These are phyloP conservation scores for Lolium rigidum DNA, from an alignment of 176 grass and related monocot species.

Conservation along the genomic window DNA sequence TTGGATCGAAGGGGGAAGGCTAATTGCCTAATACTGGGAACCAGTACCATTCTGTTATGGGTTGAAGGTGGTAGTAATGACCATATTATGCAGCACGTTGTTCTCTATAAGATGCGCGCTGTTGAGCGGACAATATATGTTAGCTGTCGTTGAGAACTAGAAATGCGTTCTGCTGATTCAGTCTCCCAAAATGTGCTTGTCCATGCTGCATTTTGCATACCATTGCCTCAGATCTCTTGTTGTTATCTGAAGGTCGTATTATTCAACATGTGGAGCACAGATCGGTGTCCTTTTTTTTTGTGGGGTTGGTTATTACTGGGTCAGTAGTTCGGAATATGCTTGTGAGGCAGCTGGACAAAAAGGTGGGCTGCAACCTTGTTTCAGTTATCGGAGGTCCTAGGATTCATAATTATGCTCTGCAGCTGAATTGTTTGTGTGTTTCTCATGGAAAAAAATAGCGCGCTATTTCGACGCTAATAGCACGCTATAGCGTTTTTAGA, in stretches of 20 bases:
- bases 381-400: slow-evolving; percentile 13
- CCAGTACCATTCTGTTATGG: slow-evolving; percentile 28
- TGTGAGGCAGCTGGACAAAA: slow-evolving; percentile 23
- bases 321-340: neutral
- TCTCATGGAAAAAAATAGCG: too few species aligned
- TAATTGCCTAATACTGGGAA: slow-evolving; percentile 34
- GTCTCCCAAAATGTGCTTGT: neutral
- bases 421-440: neutral
- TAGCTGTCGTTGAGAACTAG: slow-evolving; percentile 37
- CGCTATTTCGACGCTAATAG: too few species aligned
- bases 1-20: slow-evolving; percentile 11
- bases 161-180: neutral
- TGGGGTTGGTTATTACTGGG: neutral
- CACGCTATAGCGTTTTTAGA: too few species aligned
- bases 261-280: neutral
- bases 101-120: slow-evolving; percentile 21
- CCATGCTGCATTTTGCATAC: slow-evolving; percentile 24
- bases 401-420: too few species aligned
- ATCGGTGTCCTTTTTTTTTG: neutral
- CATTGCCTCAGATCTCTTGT: neutral
- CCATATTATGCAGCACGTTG: slow-evolving; percentile 12
- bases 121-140: slow-evolving; percentile 25
- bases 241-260: slow-evolving; percentile 14
- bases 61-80: slow-evolving; percentile 1
- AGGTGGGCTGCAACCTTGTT: neutral